phyloP scores from a whole-genome alignment of 345 rosid species.

The Euphorbia pulcherrima region DNA sequence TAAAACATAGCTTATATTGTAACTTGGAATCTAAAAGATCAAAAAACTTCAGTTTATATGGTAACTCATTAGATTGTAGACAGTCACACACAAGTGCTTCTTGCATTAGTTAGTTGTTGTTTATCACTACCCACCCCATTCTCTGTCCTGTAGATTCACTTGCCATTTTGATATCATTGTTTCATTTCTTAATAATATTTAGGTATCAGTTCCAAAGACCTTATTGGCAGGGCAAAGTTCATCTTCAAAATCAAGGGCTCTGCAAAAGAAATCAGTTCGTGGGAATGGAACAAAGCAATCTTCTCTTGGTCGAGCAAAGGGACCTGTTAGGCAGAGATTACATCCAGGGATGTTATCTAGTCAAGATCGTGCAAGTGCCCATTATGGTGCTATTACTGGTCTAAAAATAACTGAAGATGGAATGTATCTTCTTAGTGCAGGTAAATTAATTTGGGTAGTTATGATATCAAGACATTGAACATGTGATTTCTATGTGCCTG shows the following conservation, averaged over 20 bases:
- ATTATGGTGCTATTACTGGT: constrained; percentile 89
- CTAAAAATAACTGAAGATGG: constrained; percentile 77
- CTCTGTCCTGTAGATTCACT: not conserved
- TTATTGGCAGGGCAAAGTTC: constrained; percentile 36
- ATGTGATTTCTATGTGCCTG: not conserved
- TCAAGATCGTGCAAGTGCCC: constrained; percentile 87
- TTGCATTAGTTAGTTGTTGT: not conserved
- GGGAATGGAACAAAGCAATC: constrained; percentile 60
- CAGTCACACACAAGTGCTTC: not conserved
- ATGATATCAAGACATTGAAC: not conserved
- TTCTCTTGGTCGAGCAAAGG: constrained; percentile 46
- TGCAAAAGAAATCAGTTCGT: constrained; percentile 42
- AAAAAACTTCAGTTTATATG: too few relatives aligned
- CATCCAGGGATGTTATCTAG: constrained; percentile 85
- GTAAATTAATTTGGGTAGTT: constrained; percentile 46
- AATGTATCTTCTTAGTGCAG: constrained; percentile 95
- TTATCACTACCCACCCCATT: not conserved
- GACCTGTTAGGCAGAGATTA: constrained; percentile 55
- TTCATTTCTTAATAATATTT: constrained; percentile 11
- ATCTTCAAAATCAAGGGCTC: constrained; percentile 33
- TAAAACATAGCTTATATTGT: not conserved
- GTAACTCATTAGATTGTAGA: not conserved
- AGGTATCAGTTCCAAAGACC: constrained; percentile 50
- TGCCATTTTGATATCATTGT: not conserved
- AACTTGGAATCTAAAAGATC: not conserved